Conservation (phyloP, 2,329 filamentous ascomycete species). For the Fusarium sp. region DNA sequence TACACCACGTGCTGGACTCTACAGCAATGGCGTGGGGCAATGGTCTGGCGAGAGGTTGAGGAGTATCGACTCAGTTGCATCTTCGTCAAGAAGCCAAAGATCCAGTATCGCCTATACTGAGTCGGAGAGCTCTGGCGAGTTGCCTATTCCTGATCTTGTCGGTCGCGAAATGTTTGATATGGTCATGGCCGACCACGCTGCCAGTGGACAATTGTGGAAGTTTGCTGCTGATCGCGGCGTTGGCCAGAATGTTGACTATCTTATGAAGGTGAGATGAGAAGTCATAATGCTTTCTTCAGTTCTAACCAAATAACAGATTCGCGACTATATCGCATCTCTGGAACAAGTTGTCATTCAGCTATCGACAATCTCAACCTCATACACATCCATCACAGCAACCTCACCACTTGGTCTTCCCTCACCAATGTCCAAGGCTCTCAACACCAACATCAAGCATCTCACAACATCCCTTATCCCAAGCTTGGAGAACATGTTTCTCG, state of each 20-base stretch:
- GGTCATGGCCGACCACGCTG: conserved; percentile 61
- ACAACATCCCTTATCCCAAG: conserved; percentile 58
- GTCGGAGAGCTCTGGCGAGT: conserved; percentile 41
- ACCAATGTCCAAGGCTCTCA: conserved; percentile 55
- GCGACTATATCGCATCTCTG: conserved; percentile 58
- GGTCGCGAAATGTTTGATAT: conserved; percentile 62
- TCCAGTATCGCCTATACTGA: conserved; percentile 45
- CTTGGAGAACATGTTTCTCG: conserved; percentile 57
- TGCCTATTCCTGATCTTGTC: conserved; percentile 59
- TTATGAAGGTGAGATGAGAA: conserved; percentile 57
- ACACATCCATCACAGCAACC: conserved; percentile 56
- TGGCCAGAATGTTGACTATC: conserved; percentile 63
- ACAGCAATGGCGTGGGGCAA: conserved; percentile 20
- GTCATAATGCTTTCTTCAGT: no score
- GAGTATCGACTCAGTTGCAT: conserved; percentile 46
- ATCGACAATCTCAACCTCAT: conserved; percentile 56
- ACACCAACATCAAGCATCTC: conserved; percentile 59
- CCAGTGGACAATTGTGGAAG: conserved; percentile 58
- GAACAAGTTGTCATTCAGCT: conserved; percentile 56
- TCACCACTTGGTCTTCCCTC: conserved; percentile 57
- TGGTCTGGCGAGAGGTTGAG: conserved; percentile 41
- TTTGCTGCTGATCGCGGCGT: conserved; percentile 61
- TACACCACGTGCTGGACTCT: conserved; percentile 45
- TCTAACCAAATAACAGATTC: conserved; percentile 46
- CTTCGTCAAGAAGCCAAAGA: conserved; percentile 38